Evolutionary conservation across 768 basidiomycete genomes (phyloP), one percentile per base, ranked within the genome.

Genomic region (Cystofilobasidium macerans): DNA sequence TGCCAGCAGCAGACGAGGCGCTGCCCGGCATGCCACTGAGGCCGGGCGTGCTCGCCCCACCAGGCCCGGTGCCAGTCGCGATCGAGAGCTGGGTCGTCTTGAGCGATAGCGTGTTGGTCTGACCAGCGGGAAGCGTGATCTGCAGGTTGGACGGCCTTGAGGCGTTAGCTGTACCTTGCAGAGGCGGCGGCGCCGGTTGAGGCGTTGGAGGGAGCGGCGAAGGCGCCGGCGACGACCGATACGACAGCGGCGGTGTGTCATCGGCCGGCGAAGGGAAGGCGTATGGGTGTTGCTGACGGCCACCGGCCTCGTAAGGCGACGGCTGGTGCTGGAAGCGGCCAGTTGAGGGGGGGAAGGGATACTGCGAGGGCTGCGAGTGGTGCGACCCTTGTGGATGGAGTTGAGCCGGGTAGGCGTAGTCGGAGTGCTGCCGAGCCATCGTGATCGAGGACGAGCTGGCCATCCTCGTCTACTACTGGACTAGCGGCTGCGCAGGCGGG

Each of bases 1-100:
- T 51, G 32, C 64, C 64, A 16, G 86, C 86, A 72, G 85, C 82
- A 60, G 87, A 86, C n/a, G 89, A 88, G 57, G 7, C 42, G 42
- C 4, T 13, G 16, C 7, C 42, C 14, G 42, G 87, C 81, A 8
- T 3, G 42, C 42, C 42, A 14, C 16, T 8, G 42, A 42, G 22
- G 22, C 20, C 45, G 7, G 22, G 45, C n/a, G 20, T 47, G 38
- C 16, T 40, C 16, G 38, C 38, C 38, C 38, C 16, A 3, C 45
- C 45, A n/a, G 9, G 47, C n/a, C 61, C 45, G 3, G 38, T 51
- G 35, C 45, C 45, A n/a, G 4, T n/a, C 11, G 45, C 8, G 22
- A 47, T 7, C 11, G 57, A 58, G 9, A 59, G 65, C 14, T 58
- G 57, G 8, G 65, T 54, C 38, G 67, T 68, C 47, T 68, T 68